phyloP scores from a whole-genome alignment of 2,329 filamentous ascomycete species.

The Drechslerella coelobrocha region DNA sequence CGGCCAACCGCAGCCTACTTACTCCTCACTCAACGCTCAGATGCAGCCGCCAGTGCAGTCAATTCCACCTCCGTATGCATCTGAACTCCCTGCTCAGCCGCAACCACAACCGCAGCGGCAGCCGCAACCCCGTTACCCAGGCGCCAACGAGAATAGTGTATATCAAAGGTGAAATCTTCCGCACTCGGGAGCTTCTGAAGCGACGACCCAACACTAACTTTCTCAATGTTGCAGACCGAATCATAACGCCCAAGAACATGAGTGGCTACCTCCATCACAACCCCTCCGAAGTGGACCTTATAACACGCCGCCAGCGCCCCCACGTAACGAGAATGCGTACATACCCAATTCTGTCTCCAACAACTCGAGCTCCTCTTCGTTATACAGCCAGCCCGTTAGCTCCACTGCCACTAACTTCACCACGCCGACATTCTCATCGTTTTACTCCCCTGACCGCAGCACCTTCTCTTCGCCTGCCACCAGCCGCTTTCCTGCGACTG shows the following conservation, averaged over 20 bases:
- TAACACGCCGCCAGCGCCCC: constrained; percentile 9
- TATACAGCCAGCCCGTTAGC: constrained; percentile 15
- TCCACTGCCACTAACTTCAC: constrained; percentile 6
- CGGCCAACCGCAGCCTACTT: neutral
- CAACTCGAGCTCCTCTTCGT: constrained; percentile 34
- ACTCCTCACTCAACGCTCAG: constrained; percentile 15
- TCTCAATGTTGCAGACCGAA: constrained; percentile 1
- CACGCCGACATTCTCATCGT: constrained; percentile 16
- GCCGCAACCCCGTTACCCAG: constrained; percentile 1
- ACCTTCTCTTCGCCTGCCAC: constrained; percentile 2
- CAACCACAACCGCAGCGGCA: neutral
- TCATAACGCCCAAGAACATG: constrained; percentile 32
- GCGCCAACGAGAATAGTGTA: constrained; percentile 9
- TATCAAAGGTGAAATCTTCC: constrained; percentile 40
- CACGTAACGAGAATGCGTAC: constrained; percentile 5
- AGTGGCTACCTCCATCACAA: constrained; percentile 11
- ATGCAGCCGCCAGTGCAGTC: neutral
- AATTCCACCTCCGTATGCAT: too few relatives aligned
- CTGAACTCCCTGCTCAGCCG: neutral
- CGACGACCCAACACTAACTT: neutral
- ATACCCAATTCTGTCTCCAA: neutral
- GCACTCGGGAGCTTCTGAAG: neutral
- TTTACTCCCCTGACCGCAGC: constrained; percentile 17
- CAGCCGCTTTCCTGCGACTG: neutral
- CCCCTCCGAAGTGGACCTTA: neutral